Base-by-base conservation (phyloP, 306 rosid species). In the Glycine latifolia region DNA sequence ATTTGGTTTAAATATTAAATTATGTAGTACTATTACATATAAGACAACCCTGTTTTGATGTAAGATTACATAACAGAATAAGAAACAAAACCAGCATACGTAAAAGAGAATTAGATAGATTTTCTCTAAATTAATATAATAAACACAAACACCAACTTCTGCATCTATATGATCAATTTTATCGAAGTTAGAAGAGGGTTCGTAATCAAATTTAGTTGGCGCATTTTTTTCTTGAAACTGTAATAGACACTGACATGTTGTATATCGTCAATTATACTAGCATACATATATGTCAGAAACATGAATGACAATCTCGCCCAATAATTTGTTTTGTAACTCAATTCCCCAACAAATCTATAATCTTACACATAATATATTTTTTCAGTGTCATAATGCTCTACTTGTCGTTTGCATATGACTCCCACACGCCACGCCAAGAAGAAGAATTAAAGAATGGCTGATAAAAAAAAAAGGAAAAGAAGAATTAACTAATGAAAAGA, bases 331-430 rank as follows among this genome's bases (percentile, higher is more conserved):
- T 43, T 61, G 87, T 52, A 52, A 62, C 82, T 81, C 60, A 84
- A 68, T 67, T 73, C 79, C 82, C 77, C 54, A 81, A 50, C 84
- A 78, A 69, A 77, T 84, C 73, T 47, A 73, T 46, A 55, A 83
- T 67, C 74, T 69, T 65, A 43, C 79, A 54, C 37, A 60, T 20
- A 44, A 35, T 73, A 74, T 62, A 67, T 60, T 81, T 60, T 81
- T 67, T n/a, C 53, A 17, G 55, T 54, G 78, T 78, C 79, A 78
- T 68, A 62, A 74, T 67, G 56, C 3, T 71, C 50, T 26, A 26
- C 31, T 53, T 84, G 87, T 79, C 71, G 67, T 72, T 87, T 83
- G 69, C 71, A 8, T 72, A 77, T 72, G 60, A 71, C 60, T 49
- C 60, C 20, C 49, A 80, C 68, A 73, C 37, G 83, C 31, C 31